Conservation (phyloP, 2,329 filamentous ascomycete genomes). For the Ramularia endophylla region DNA sequence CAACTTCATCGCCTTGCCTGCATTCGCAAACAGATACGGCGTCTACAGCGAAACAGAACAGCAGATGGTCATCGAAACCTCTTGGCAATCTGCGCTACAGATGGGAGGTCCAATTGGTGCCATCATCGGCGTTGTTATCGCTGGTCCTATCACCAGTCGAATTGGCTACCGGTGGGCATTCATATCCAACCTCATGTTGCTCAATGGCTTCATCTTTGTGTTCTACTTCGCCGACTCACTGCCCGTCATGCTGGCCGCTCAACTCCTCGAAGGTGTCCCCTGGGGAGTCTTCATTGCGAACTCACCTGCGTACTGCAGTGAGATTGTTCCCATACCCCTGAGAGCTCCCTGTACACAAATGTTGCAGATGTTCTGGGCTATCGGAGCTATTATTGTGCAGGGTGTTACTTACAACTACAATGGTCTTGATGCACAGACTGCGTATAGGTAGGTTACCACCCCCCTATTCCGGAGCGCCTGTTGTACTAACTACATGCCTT, state of each 20-base stretch:
- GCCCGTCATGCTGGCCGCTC: slow-evolving; percentile 44
- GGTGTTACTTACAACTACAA: slow-evolving; percentile 53
- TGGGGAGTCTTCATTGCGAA: slow-evolving; percentile 64
- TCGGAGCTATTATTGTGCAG: slow-evolving; percentile 56
- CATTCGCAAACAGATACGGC: slow-evolving; percentile 46
- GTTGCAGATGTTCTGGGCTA: slow-evolving; percentile 62
- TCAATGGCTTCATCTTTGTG: slow-evolving; percentile 56
- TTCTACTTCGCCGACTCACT: slow-evolving; percentile 52
- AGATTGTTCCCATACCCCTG: slow-evolving; percentile 55
- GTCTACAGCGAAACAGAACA: slow-evolving; percentile 26
- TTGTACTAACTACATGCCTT: slow-evolving; percentile 29
- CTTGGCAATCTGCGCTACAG: slow-evolving; percentile 56
- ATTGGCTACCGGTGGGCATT: slow-evolving; percentile 58
- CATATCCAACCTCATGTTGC: slow-evolving; percentile 48
- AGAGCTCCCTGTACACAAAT: slow-evolving; percentile 55
- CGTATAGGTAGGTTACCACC: slow-evolving; percentile 39
- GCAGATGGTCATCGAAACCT: slow-evolving; percentile 43
- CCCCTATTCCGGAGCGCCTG: slow-evolving; percentile 12
- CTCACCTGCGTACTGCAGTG: slow-evolving; percentile 59
- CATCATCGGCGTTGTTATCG: slow-evolving; percentile 54
- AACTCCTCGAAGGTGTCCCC: slow-evolving; percentile 56
- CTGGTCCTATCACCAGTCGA: slow-evolving; percentile 53
- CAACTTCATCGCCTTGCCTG: slow-evolving; percentile 50
- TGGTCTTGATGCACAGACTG: slow-evolving; percentile 22
- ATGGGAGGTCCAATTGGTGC: slow-evolving; percentile 53